Evolutionary conservation across 257 asterid genomes (phyloP).

Genomic region (Solanum gracilifrons): DNA sequence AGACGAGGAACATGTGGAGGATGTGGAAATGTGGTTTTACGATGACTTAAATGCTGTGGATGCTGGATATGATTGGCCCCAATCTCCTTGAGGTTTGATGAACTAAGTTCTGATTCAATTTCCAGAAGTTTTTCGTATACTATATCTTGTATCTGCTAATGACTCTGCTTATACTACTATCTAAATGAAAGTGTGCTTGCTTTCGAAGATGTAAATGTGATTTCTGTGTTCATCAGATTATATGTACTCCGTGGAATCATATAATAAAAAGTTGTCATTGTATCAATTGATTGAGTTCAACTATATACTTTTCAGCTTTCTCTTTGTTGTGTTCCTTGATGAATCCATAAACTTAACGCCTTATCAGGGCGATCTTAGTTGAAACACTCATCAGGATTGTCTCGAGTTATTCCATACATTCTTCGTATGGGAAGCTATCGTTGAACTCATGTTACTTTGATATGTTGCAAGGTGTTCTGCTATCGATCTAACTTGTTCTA

Average conservation of each 20-base stretch:
- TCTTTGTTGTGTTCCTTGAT: background rate
- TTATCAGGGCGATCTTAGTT: background rate
- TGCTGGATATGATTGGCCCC: conserved; percentile 35
- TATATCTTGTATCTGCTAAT: background rate
- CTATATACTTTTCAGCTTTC: background rate
- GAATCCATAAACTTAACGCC: background rate
- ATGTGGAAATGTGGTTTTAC: conserved; percentile 25
- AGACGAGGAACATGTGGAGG: conserved; percentile 7
- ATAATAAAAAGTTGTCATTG: background rate
- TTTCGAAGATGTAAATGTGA: background rate
- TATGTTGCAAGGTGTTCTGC: background rate
- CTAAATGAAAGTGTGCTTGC: background rate
- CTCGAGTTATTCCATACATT: background rate
- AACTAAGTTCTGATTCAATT: background rate
- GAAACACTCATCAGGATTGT: background rate
- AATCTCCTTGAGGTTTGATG: conserved; percentile 24
- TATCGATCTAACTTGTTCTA: background rate
- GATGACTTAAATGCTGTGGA: conserved; percentile 14
- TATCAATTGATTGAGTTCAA: background rate
- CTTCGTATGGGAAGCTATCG: background rate
- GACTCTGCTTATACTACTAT: background rate
- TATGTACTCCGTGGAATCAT: background rate
- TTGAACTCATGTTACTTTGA: background rate
- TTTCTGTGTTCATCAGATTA: background rate
- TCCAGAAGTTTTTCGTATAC: background rate